Conservation (phyloP, 2,329 filamentous ascomycete genomes). For the Didymella lethalis region DNA sequence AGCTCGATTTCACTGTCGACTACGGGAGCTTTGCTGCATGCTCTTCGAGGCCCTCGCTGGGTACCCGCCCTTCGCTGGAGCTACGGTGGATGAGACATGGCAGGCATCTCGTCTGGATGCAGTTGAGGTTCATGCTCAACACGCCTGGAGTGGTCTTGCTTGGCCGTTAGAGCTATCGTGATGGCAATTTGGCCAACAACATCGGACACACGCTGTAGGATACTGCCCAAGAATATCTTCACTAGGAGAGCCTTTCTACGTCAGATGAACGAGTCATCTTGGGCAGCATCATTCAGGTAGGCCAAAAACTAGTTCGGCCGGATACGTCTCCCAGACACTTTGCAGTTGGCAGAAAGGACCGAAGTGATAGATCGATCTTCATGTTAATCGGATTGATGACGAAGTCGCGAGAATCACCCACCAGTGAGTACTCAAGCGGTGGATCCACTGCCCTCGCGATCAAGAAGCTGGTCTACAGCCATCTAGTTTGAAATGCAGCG, state of each 20-base stretch:
- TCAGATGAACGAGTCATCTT: no score
- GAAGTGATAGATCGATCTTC: no score
- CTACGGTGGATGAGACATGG: slow-evolving; percentile 97
- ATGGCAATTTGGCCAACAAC: no score
- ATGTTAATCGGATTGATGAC: no score
- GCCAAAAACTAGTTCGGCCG: no score
- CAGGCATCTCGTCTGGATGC: slow-evolving; percentile 54
- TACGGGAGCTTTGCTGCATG: slow-evolving; percentile 99
- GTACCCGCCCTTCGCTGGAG: slow-evolving; percentile 94
- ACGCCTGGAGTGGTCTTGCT: neutral
- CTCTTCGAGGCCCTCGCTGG: slow-evolving; percentile 95
- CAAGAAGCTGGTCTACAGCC: slow-evolving; percentile 2
- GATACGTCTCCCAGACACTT: no score
- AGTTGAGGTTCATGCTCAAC: no score
- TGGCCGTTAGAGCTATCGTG: neutral
- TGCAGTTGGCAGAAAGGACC: no score
- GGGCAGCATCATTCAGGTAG: no score
- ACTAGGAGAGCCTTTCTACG: neutral
- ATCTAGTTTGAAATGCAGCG: slow-evolving; percentile 2
- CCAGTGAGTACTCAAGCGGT: no score
- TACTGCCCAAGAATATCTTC: slow-evolving; percentile 8
- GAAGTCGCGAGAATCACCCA: no score
- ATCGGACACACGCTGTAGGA: no score
- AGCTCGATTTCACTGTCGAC: slow-evolving; percentile 98
- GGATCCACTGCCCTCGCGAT: neutral